phyloP scores from a whole-genome alignment of 2,329 filamentous ascomycete species.

The Penicillium sp. region DNA sequence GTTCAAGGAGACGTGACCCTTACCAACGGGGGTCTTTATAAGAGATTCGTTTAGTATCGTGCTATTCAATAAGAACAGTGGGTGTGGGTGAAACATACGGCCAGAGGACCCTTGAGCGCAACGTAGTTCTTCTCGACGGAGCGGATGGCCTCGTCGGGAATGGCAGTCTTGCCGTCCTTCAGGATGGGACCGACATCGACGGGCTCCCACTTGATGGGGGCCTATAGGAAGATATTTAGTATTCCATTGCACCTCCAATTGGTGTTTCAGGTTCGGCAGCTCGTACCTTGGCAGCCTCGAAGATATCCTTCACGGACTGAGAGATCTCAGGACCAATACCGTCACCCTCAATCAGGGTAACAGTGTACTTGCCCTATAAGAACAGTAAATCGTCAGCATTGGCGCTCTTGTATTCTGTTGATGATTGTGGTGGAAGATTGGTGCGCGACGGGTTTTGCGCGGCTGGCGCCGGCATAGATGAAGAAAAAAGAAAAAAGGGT shows the following conservation, averaged over 20 bases:
- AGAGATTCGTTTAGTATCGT: constrained; percentile 25
- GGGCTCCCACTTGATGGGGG: constrained; percentile 94
- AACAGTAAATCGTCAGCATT: constrained; percentile 17
- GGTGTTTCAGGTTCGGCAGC: background rate
- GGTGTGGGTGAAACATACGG: constrained; percentile 58
- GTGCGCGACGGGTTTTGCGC: constrained; percentile 11
- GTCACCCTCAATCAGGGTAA: constrained; percentile 97
- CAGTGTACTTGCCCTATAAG: constrained; percentile 83
- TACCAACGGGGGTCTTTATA: constrained; percentile 83
- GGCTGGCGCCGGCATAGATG: constrained; percentile 28
- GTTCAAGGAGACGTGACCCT: constrained; percentile 99
- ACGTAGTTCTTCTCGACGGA: constrained; percentile 96
- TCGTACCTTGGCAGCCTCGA: constrained; percentile 82
- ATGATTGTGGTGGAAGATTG: constrained; percentile 2
- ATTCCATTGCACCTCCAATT: constrained; percentile 7
- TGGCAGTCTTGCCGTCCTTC: constrained; percentile 93
- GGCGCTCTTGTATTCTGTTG: background rate
- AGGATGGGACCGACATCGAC: constrained; percentile 93
- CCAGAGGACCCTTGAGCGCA: constrained; percentile 95
- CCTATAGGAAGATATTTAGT: constrained; percentile 53
- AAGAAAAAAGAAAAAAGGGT: constrained; percentile 24
- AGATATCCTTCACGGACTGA: constrained; percentile 98
- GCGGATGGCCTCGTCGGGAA: constrained; percentile 87
- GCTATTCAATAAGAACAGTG: background rate
- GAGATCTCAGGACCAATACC: constrained; percentile 98